phyloP scores from a whole-genome alignment of 306 rosid species.

The Sphenostylis stenocarpa region DNA sequence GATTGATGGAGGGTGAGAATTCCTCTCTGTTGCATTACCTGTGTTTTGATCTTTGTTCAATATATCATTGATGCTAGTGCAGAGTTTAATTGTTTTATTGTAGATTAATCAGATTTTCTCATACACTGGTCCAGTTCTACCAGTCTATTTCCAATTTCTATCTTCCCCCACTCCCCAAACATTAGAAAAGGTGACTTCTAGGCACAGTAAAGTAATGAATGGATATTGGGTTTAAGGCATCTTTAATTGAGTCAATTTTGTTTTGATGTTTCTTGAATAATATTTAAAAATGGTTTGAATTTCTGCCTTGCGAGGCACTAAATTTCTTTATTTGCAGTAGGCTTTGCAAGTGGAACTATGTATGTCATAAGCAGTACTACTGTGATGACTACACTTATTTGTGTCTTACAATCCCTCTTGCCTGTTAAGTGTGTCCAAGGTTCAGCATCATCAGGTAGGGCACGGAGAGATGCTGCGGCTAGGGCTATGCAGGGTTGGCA shows the following conservation, averaged over 20 bases:
- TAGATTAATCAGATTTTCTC: not conserved
- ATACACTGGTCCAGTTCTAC: not conserved
- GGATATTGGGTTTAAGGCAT: slow-evolving; percentile 4
- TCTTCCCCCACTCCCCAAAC: not conserved
- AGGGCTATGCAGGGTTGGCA: slow-evolving; percentile 99
- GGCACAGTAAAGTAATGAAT: not conserved
- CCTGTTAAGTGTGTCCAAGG: slow-evolving; percentile 47
- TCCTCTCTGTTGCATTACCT: not conserved
- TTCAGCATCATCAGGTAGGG: slow-evolving; percentile 80
- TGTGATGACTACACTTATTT: not conserved
- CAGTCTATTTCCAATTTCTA: not conserved
- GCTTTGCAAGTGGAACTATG: slow-evolving; percentile 12
- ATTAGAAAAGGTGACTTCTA: not conserved
- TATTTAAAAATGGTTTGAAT: slow-evolving; percentile 15
- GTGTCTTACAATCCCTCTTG: slow-evolving; percentile 3
- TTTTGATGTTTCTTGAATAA: slow-evolving; percentile 1
- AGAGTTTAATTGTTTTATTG: not conserved
- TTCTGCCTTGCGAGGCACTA: not conserved
- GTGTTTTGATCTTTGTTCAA: not conserved
- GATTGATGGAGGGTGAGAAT: not conserved
- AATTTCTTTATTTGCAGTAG: not conserved
- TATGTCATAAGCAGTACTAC: not conserved
- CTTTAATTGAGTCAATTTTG: slow-evolving; percentile 14
- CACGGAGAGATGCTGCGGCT: slow-evolving; percentile 96
- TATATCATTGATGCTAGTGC: not conserved